A percentile compares a stretch with the other conserved stretches of the same genome.
Conservation (phyloP, 352 stramenopile genomes). For the Pythium coloratum region DNA sequence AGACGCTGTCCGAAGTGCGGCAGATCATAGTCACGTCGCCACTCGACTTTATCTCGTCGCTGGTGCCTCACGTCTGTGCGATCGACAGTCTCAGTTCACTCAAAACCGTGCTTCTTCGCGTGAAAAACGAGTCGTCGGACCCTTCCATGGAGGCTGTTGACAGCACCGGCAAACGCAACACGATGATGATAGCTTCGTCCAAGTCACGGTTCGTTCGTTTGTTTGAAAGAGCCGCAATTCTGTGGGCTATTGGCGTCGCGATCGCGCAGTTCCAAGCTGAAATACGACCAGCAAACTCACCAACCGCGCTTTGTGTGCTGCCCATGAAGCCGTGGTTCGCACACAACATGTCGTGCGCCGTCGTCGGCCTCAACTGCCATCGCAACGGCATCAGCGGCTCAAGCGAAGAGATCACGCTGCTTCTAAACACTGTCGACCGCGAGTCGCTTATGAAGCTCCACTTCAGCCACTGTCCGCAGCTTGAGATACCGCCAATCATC, state of each 20-base stretch:
- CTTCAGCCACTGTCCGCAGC: slow-evolving; percentile 20
- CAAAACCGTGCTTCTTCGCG: slow-evolving; percentile 9
- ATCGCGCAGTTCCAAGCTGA: neutral
- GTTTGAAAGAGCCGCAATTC: neutral
- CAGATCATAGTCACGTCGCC: slow-evolving; percentile 12
- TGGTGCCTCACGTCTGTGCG: slow-evolving; percentile 6
- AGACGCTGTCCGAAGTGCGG: neutral
- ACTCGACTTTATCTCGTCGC: slow-evolving; percentile 12
- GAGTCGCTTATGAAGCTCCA: slow-evolving; percentile 2
- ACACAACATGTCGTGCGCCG: slow-evolving; percentile 10
- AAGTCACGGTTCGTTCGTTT: neutral
- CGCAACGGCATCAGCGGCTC: slow-evolving; percentile 2
- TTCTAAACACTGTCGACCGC: slow-evolving; percentile 8
- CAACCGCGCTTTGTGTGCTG: neutral
- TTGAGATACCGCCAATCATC: slow-evolving; percentile 13
- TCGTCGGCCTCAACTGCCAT: slow-evolving; percentile 26
- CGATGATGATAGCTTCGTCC: neutral
- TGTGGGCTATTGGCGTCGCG: neutral
- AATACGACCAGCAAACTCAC: neutral
- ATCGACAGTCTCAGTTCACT: slow-evolving; percentile 5
- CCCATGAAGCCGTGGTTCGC: slow-evolving; percentile 21
- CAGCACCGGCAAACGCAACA: neutral
- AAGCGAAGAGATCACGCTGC: neutral
- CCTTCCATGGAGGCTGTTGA: neutral
- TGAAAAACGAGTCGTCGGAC: neutral